Conservation (phyloP, 2,329 filamentous ascomycete species). For the Aschersonia sp. region DNA sequence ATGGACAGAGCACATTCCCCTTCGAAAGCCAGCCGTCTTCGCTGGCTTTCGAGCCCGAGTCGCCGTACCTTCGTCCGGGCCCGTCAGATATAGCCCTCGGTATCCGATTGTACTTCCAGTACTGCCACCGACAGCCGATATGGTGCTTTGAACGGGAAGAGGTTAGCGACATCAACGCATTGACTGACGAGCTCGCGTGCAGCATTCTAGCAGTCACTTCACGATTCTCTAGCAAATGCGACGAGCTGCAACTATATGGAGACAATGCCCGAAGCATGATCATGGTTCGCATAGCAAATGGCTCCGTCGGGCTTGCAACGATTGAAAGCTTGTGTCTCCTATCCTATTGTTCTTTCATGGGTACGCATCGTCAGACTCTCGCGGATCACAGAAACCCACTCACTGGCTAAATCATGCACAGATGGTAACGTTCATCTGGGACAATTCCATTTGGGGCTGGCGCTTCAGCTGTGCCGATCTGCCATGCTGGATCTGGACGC, state of each 20-base stretch:
- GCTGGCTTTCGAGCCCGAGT: slow-evolving; percentile 13
- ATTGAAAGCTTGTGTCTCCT: slow-evolving; percentile 36
- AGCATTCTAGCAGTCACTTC: slow-evolving; percentile 25
- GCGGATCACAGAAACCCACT: too few species aligned
- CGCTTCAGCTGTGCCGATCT: slow-evolving; percentile 33
- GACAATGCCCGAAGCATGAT: slow-evolving; percentile 25
- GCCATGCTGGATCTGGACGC: slow-evolving; percentile 31
- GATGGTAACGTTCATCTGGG: slow-evolving; percentile 33
- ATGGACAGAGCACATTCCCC: slow-evolving; percentile 7
- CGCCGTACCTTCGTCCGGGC: slow-evolving; percentile 13
- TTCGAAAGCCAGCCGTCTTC: slow-evolving; percentile 10
- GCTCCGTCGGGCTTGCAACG: slow-evolving; percentile 31
- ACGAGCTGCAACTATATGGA: slow-evolving; percentile 18
- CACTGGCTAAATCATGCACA: slow-evolving; percentile 7
- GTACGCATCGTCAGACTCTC: slow-evolving; percentile 12
- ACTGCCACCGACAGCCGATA: slow-evolving; percentile 27
- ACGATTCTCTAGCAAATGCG: slow-evolving; percentile 20
- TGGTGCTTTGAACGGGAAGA: slow-evolving; percentile 31
- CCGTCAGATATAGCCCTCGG: slow-evolving; percentile 18
- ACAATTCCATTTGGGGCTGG: slow-evolving; percentile 33
- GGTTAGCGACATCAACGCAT: slow-evolving; percentile 15
- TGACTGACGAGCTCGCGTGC: slow-evolving; percentile 25
- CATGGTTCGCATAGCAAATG: slow-evolving; percentile 36
- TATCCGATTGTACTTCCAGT: slow-evolving; percentile 25
- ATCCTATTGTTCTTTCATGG: slow-evolving; percentile 33